Evolutionary conservation across 306 rosid genomes (phyloP).

Genomic region (Vigna trinervia): DNA sequence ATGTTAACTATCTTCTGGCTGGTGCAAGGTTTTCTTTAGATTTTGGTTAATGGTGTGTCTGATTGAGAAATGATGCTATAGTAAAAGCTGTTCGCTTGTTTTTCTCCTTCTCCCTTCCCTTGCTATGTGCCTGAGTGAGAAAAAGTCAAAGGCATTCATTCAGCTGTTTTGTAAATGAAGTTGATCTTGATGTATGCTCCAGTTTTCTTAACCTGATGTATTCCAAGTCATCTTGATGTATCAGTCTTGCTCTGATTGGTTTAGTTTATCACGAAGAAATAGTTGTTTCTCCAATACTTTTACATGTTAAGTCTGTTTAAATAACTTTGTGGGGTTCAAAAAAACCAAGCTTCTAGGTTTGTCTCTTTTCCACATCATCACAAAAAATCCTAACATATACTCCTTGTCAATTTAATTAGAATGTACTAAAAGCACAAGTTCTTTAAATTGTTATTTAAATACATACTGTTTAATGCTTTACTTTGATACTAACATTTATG

Average conservation of each 20-base stretch:
- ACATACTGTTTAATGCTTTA: too few relatives aligned
- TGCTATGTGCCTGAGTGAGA: constrained; percentile 29
- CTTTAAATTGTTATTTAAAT: too few relatives aligned
- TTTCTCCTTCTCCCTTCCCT: neutral
- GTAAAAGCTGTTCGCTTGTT: constrained; percentile 18
- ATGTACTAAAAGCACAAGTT: too few relatives aligned
- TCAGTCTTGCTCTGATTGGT: neutral
- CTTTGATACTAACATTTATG: neutral
- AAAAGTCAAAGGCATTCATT: constrained; percentile 4
- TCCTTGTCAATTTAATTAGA: too few relatives aligned
- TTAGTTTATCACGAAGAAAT: neutral
- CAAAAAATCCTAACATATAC: neutral
- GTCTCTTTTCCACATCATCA: neutral
- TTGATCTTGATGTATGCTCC: constrained; percentile 37
- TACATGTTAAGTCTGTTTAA: neutral
- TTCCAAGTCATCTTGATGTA: constrained; percentile 22
- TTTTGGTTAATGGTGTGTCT: constrained; percentile 44
- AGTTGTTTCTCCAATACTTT: neutral
- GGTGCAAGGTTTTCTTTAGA: constrained; percentile 47
- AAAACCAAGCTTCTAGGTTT: neutral
- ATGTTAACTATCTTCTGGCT: constrained; percentile 39
- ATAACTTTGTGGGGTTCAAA: neutral
- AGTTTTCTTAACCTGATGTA: constrained; percentile 5
- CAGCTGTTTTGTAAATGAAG: constrained; percentile 44
- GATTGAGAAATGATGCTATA: constrained; percentile 37